phyloP scores from a whole-genome alignment of 2,329 filamentous ascomycete species.

The Zasmidium angulare region DNA sequence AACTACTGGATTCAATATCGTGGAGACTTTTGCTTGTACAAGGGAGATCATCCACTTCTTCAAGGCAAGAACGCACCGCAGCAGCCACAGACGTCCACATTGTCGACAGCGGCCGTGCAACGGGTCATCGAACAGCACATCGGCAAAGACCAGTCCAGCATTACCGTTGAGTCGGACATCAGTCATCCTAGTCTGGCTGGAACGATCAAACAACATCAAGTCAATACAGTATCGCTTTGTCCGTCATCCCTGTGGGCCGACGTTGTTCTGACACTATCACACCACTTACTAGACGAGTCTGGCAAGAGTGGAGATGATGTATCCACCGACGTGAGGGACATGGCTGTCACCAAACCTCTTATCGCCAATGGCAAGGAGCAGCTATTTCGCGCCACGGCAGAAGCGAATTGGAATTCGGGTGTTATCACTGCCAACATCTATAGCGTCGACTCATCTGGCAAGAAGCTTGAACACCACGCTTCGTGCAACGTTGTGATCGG shows the following conservation, averaged over 20 bases:
- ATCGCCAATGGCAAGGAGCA: slow-evolving; percentile 11
- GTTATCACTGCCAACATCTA: neutral
- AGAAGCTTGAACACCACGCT: slow-evolving; percentile 25
- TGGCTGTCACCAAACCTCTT: slow-evolving; percentile 37
- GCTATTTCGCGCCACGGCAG: neutral
- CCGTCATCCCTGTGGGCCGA: slow-evolving; percentile 38
- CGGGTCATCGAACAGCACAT: too few relatives aligned
- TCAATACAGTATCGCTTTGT: slow-evolving; percentile 32
- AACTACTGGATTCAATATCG: slow-evolving; percentile 40
- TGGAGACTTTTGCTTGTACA: slow-evolving; percentile 33
- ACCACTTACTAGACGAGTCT: slow-evolving; percentile 25
- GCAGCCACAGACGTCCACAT: too few relatives aligned
- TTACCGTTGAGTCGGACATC: too few relatives aligned
- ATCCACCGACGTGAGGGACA: slow-evolving; percentile 41
- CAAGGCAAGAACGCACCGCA: too few relatives aligned
- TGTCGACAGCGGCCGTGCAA: too few relatives aligned
- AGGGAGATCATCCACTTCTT: slow-evolving; percentile 1
- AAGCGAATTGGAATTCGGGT: too few relatives aligned
- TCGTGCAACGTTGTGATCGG: slow-evolving; percentile 25
- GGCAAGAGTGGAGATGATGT: neutral
- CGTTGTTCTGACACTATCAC: slow-evolving; percentile 35
- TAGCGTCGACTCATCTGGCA: slow-evolving; percentile 8
- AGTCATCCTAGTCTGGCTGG: slow-evolving; percentile 39
- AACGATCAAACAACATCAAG: slow-evolving; percentile 46
- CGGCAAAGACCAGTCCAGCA: too few relatives aligned